Evolutionary conservation across 768 basidiomycete genomes (phyloP).

Genomic region (Hebeloma cylindrosporum): DNA sequence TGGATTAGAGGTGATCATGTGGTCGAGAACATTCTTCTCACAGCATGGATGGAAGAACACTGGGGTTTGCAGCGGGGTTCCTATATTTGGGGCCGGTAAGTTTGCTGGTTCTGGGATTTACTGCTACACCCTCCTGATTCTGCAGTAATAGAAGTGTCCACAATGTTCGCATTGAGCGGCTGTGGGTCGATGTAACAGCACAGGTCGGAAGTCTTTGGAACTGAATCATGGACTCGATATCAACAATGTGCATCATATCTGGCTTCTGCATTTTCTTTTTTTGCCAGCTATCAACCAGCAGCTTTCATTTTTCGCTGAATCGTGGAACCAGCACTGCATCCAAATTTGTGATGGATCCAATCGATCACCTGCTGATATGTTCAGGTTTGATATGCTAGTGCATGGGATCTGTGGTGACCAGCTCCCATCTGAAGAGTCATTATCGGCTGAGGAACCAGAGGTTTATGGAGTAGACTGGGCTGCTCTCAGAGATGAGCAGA

Average conservation of each 20-base stretch:
- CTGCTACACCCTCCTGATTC: neutral
- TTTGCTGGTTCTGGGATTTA: neutral
- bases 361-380: too few species aligned
- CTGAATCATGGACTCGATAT: slow-evolving; percentile 23
- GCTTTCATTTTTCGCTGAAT: slow-evolving; percentile 20
- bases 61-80: slow-evolving; percentile 17
- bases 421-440: too few species aligned
- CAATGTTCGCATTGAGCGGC: slow-evolving; percentile 31
- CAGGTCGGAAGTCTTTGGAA: slow-evolving; percentile 34
- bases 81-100: slow-evolving; percentile 26
- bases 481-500: too few species aligned
- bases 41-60: slow-evolving; percentile 18
- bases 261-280: slow-evolving; percentile 37
- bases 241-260: slow-evolving; percentile 28
- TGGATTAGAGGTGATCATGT: slow-evolving; percentile 28
- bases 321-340: slow-evolving; percentile 34
- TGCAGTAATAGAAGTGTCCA: slow-evolving; percentile 19
- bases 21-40: slow-evolving; percentile 25
- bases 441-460: too few species aligned
- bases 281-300: slow-evolving; percentile 28
- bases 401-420: too few species aligned
- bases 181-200: slow-evolving; percentile 37
- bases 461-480: too few species aligned
- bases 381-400: too few species aligned
- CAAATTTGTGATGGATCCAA: too few species aligned